Evolutionary conservation across 2,329 filamentous ascomycete species (phyloP), one percentile per base, ranked within the genome.

Genomic region (Intubia oerlemansii): DNA sequence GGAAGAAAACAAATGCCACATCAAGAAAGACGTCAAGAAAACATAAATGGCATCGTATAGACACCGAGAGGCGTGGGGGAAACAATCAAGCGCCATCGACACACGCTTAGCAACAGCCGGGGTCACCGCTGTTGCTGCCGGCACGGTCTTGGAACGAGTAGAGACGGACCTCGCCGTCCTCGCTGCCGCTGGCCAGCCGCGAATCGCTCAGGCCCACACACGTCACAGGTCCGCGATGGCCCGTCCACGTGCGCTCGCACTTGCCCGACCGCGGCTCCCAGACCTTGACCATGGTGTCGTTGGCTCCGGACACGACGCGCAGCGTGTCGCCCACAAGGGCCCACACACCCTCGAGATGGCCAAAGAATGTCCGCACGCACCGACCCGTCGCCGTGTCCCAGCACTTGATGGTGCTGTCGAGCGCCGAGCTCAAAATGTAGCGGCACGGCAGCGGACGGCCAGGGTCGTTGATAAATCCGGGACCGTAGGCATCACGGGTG

Each of bases 331-430:
- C 39, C 16, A 35, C 39, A 3, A 98, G 60, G 5, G 79, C 77
- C 88, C 88, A 98, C 13, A 98, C 76, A 18, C 88, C 88, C 49
- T 98, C 88, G 14, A 98, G 66, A 43, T 98, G 88, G 0, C 88
- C 88, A 46, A 95, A 98, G 57, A 93, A 91, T 18, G 81, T 91
- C 36, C 81, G 77, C 19, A 93, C 61, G 42, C 80, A 92, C 37
- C 69, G 68, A 21, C 80, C 81, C 1, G 76, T 76, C 5, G 65
- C 66, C 2, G 82, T 78, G 46, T 93, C 81, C 85, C 88, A 98
- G 13, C 95, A 62, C 9, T 85, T 74, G 36, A 95, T 79, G 0
- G 82, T 93, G 32, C 74, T 77, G 49, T 98, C 88, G 12, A 98
- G 63, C 1, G 81, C 82, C 28, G 80, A 84, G 1, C 84, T 93